These are phyloP conservation scores for Colletotrichum magnum DNA, from an alignment of 2,329 filamentous ascomycete species.

Conservation along the genomic window DNA sequence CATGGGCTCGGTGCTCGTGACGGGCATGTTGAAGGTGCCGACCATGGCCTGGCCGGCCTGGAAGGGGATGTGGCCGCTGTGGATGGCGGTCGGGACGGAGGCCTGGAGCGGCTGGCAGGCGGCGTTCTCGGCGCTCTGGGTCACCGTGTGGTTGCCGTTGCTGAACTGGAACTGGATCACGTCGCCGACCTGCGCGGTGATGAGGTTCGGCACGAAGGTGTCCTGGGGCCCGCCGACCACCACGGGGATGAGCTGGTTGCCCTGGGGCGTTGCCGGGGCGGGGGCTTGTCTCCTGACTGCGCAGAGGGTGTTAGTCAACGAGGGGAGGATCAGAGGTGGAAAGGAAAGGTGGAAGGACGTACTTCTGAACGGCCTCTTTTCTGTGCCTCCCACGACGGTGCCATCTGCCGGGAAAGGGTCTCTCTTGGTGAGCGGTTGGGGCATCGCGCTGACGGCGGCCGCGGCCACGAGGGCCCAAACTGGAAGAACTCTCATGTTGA, in stretches of 20 bases:
- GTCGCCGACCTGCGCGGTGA: conserved; percentile 53
- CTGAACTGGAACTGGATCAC: conserved; percentile 60
- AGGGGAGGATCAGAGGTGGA: background rate
- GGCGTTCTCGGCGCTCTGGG: conserved; percentile 52
- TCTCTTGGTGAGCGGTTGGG: conserved; percentile 28
- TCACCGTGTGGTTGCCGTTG: conserved; percentile 59
- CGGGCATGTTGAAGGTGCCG: conserved; percentile 62
- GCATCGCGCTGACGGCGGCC: conserved; percentile 31
- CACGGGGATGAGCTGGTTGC: conserved; percentile 47
- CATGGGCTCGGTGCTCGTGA: conserved; percentile 60
- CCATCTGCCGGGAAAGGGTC: conserved; percentile 35
- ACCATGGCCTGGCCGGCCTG: conserved; percentile 52
- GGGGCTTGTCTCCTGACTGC: conserved; percentile 36
- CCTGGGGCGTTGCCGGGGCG: conserved; percentile 32
- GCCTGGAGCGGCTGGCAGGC: conserved; percentile 57
- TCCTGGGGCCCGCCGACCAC: conserved; percentile 55
- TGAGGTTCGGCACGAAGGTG: conserved; percentile 54
- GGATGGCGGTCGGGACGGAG: conserved; percentile 49
- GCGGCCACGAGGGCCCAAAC: conserved; percentile 24
- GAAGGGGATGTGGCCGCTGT: conserved; percentile 59
- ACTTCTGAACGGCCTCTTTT: conserved; percentile 32
- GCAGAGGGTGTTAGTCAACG: background rate
- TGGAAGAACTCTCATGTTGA: conserved; percentile 31
- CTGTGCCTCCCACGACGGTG: conserved; percentile 29
- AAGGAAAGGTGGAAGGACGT: background rate